A percentile compares a stretch with the other conserved stretches of the same genome.
Evolutionary conservation across 257 asterid species (phyloP).

Genomic region (Jasminum sambac): DNA sequence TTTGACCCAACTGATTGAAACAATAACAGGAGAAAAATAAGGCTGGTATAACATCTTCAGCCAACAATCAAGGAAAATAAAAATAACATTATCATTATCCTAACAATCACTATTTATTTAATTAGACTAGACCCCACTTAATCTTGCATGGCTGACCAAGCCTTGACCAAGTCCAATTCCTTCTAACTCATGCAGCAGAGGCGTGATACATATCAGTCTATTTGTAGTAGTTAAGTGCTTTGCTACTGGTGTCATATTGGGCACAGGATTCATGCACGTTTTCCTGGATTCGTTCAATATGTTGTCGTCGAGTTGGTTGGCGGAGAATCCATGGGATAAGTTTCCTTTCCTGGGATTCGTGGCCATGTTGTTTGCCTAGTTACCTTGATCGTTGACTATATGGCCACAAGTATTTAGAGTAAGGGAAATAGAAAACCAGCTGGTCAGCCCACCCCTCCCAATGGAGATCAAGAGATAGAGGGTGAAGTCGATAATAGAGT

Average conservation of each 20-base stretch:
- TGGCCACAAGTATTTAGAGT: slow-evolving; percentile 55
- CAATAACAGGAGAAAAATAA: too few relatives aligned
- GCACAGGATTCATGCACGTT: slow-evolving; percentile 67
- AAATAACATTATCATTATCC: too few relatives aligned
- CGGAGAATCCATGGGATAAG: slow-evolving; percentile 54
- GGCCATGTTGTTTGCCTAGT: slow-evolving; percentile 58
- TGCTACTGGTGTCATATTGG: slow-evolving; percentile 57
- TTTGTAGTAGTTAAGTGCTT: slow-evolving; percentile 53
- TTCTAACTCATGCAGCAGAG: too few relatives aligned
- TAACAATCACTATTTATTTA: too few relatives aligned
- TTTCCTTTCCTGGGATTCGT: slow-evolving; percentile 60
- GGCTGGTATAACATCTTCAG: too few relatives aligned
- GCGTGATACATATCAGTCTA: too few relatives aligned
- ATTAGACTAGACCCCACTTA: too few relatives aligned
- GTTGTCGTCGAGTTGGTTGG: slow-evolving; percentile 47
- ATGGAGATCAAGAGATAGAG: slow-evolving; percentile 37
- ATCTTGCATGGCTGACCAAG: too few relatives aligned
- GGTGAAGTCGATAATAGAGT: too few relatives aligned
- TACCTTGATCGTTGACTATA: slow-evolving; percentile 53
- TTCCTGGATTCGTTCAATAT: slow-evolving; percentile 61
- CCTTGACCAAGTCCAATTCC: too few relatives aligned
- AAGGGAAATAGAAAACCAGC: slow-evolving; percentile 27
- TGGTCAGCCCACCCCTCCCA: background rate
- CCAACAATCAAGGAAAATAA: too few relatives aligned
- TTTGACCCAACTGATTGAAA: too few relatives aligned